These are phyloP conservation scores for Globisporangium acanthophoron DNA, from an alignment of 352 stramenopile species.

Conservation along the genomic window DNA sequence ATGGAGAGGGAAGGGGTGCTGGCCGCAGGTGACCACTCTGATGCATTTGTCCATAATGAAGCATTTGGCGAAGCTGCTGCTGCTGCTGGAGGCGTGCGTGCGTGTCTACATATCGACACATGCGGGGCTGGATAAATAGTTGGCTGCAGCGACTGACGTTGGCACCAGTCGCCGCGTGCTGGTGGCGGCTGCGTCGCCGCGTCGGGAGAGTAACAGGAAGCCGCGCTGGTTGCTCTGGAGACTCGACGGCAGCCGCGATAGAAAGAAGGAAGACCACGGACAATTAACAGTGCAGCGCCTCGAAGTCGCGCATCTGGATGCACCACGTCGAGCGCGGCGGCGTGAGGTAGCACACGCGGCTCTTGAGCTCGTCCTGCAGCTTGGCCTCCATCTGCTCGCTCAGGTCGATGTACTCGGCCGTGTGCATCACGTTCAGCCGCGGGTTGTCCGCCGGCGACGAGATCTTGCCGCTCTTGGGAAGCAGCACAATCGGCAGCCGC, in stretches of 20 bases:
- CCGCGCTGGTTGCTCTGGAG: too few species aligned
- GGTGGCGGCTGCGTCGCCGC: too few species aligned
- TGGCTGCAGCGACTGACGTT: neutral
- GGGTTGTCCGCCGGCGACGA: slow-evolving; percentile 68
- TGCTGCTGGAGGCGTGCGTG: neutral
- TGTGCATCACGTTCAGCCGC: slow-evolving; percentile 68
- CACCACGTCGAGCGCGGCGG: slow-evolving; percentile 75
- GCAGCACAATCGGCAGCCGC: slow-evolving; percentile 62
- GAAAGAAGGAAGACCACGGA: neutral
- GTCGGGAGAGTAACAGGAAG: too few species aligned
- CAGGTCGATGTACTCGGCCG: slow-evolving; percentile 58
- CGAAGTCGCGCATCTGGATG: slow-evolving; percentile 81
- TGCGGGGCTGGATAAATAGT: neutral
- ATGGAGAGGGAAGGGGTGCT: neutral
- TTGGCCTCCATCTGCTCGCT: slow-evolving; percentile 53
- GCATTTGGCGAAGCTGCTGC: neutral
- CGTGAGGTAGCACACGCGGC: slow-evolving; percentile 48
- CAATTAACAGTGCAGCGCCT: slow-evolving; percentile 45
- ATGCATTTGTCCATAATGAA: slow-evolving; percentile 3
- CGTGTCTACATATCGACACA: neutral
- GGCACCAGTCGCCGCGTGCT: too few species aligned
- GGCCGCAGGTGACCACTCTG: neutral
- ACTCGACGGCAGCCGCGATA: too few species aligned
- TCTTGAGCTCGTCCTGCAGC: slow-evolving; percentile 26
- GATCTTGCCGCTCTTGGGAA: slow-evolving; percentile 61